Conservation (phyloP, 1,139 yeast species). For the Protomyces arabidopsidicola region DNA sequence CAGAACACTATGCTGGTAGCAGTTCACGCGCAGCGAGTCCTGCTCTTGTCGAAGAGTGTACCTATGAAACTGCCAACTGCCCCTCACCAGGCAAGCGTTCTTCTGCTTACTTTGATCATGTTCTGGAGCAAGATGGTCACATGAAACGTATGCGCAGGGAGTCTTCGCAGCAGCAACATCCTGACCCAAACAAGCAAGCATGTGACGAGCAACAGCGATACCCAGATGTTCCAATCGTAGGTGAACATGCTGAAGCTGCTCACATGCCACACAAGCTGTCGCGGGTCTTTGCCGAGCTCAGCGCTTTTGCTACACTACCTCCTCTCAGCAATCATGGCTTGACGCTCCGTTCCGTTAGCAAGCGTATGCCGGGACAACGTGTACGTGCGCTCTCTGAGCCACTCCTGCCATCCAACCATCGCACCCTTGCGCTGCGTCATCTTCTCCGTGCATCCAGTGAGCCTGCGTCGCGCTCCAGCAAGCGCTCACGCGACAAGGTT, state of each 20-base stretch:
- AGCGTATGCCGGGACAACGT: background rate
- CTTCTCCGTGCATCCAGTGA: background rate
- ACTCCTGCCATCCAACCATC: background rate
- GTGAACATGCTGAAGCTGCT: too few species aligned
- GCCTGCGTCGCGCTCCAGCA: background rate
- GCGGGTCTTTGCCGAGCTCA: too few species aligned
- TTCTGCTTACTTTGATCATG: slow-evolving; percentile 10
- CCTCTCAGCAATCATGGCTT: background rate
- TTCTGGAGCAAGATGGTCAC: background rate
- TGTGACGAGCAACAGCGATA: too few species aligned
- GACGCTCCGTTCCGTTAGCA: background rate
- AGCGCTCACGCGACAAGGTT: background rate
- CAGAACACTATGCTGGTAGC: background rate
- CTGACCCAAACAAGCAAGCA: background rate
- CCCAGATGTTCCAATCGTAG: too few species aligned
- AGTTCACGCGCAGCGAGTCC: slow-evolving; percentile 10
- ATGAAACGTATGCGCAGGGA: slow-evolving; percentile 15
- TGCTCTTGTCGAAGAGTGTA: background rate
- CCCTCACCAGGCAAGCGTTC: slow-evolving; percentile 21
- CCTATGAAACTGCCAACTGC: slow-evolving; percentile 19
- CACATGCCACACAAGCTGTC: too few species aligned
- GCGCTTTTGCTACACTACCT: too few species aligned
- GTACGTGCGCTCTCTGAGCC: background rate
- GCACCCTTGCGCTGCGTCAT: background rate
- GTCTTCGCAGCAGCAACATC: background rate